A percentile compares a stretch with the other conserved stretches of the same genome.
Conservation (phyloP, 352 stramenopile genomes). For the Phytopythium helicoides region DNA sequence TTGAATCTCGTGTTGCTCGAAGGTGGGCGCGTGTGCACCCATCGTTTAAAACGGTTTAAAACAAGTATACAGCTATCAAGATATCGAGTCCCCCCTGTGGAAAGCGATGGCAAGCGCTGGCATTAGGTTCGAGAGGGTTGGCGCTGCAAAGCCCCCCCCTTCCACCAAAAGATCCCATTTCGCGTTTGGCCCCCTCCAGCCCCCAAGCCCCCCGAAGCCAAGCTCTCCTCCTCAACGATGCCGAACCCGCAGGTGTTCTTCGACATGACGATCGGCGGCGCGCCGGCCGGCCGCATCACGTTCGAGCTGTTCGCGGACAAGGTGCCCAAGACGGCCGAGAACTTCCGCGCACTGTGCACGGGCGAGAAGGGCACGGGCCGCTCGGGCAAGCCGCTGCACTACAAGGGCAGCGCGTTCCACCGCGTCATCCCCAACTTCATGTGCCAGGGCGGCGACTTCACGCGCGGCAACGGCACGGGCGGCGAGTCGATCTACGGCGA, state of each 20-base stretch:
- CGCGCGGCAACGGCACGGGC: slow-evolving; percentile 92
- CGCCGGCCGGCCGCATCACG: slow-evolving; percentile 88
- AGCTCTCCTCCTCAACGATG: slow-evolving; percentile 41
- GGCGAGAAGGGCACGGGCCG: slow-evolving; percentile 93
- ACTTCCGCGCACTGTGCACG: slow-evolving; percentile 98
- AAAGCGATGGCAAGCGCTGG: too few species aligned
- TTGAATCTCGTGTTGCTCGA: too few species aligned
- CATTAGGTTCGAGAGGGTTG: too few species aligned
- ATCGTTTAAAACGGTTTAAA: too few species aligned
- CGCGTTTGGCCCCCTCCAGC: slow-evolving; percentile 28
- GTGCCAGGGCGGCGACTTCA: slow-evolving; percentile 97
- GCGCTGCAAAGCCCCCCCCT: too few species aligned
- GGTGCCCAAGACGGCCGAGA: slow-evolving; percentile 95
- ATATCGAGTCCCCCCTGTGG: too few species aligned
- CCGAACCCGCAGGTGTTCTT: slow-evolving; percentile 96
- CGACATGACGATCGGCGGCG: slow-evolving; percentile 95
- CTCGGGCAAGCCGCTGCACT: slow-evolving; percentile 81
- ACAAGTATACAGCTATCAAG: too few species aligned
- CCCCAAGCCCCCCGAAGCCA: slow-evolving; percentile 30
- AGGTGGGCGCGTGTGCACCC: too few species aligned
- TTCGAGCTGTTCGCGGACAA: slow-evolving; percentile 87
- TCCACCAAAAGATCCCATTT: too few species aligned
- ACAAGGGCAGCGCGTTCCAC: slow-evolving; percentile 92
- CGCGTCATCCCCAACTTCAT: slow-evolving; percentile 96
- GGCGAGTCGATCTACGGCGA: slow-evolving; percentile 94